A percentile compares a stretch with the other conserved stretches of the same genome.
Evolutionary conservation across 202 grass and related monocot genomes (phyloP).

Genomic region (Bolboschoenoplectus hybrid): DNA sequence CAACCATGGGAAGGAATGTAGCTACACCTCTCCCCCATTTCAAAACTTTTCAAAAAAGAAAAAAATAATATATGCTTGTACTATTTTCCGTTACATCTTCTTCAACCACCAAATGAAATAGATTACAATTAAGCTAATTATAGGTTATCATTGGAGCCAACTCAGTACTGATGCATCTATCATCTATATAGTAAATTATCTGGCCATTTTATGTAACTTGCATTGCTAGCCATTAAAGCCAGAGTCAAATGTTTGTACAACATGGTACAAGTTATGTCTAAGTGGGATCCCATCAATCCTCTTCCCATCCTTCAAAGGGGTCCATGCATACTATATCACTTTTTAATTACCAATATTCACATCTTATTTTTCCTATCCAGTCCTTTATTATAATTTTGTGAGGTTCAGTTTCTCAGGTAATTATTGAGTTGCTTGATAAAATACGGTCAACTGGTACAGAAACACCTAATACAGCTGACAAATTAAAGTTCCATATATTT

Average conservation of each 20-base stretch:
- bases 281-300: slow-evolving; percentile 33
- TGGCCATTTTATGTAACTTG: slow-evolving; percentile 15
- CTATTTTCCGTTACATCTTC: slow-evolving; percentile 2
- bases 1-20: not conserved
- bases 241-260: slow-evolving; percentile 36
- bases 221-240: slow-evolving; percentile 1
- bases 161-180: not conserved
- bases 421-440: not conserved
- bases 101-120: slow-evolving; percentile 26
- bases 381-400: not conserved
- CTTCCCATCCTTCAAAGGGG: slow-evolving; percentile 22
- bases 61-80: not conserved
- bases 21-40: not conserved
- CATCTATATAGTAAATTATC: slow-evolving; percentile 37
- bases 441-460: not conserved
- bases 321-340: slow-evolving; percentile 22
- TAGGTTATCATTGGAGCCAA: slow-evolving; percentile 13
- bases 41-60: slow-evolving; percentile 9
- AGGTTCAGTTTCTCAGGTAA: not conserved
- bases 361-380: not conserved
- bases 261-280: slow-evolving; percentile 31
- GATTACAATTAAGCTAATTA: slow-evolving; percentile 25
- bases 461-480: not conserved
- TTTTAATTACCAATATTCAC: not conserved
- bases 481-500: not conserved